Evolutionary conservation across 208 protist species (phyloP), one percentile per base, ranked within the genome.

Genomic region (Phytomonas sp.): DNA sequence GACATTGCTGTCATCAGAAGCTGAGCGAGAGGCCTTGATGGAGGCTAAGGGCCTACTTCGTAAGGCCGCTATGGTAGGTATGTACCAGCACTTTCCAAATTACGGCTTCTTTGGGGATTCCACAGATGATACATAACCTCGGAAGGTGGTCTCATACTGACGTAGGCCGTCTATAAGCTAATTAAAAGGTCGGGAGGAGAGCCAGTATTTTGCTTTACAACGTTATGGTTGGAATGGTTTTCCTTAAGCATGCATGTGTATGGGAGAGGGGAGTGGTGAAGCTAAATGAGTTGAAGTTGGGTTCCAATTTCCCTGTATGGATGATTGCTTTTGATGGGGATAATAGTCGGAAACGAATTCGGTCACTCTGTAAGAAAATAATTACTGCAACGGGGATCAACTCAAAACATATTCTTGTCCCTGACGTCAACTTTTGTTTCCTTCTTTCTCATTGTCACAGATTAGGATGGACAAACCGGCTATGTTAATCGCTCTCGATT

Each of bases 71-170:
- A 68, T 73, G 26, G 87, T 78, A 33, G 83, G 83, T n/a, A 66
- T 95, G 37, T 92, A 91, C 73, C 33, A 53, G 9, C 64, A 84
- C 7, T 70, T 89, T 15, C 72, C 75, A 26, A 85, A 87, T 32
- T 87, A 82, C 65, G 86, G 84, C 33, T 63, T 90, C 5, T 95
- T 95, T 72, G 89, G 89, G 8, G 85, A 94, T 20, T 40, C 34
- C 32, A 76, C 89, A 46, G 61, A 56, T 26, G 46, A 56, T 56
- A 1, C 23, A 11, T 20, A 2, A 56, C 23, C 46, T 1, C 23
- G 2, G 20, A 56, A 56, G 23, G 20, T 1, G 1, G 46, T 23
- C 46, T 26, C 20, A 56, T 56, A 7, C 46, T 20, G 46, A 56
- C 26, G 26, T 56, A 56, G 23, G 46, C 9, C 20, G 46, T 6